Base-by-base conservation (phyloP, 345 rosid genomes). In the Carallia pectinifolia region DNA sequence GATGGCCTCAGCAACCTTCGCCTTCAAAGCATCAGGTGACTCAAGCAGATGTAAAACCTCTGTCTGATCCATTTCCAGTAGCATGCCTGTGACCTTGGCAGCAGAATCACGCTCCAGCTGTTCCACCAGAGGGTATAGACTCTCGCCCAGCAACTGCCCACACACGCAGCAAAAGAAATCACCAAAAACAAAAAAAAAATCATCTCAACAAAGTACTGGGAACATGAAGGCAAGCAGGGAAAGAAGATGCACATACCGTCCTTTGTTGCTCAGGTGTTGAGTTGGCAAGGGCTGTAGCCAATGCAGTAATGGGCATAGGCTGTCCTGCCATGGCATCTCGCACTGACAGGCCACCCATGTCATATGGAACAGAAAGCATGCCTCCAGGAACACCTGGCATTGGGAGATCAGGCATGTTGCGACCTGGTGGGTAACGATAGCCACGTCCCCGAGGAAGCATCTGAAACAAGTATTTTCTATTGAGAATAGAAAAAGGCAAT, bases 51-150 rank as follows among this genome's bases (percentile, higher is more conserved):
- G 80, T 31, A 77, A 17, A 7, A 77, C 76, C 67, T 77, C 80
- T 1, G 80, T 55, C 73, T 77, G 76, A 58, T 77, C 80, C 80
- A 77, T 77, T 70, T 77, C 80, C 39, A 77, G 69, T 27, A 76
- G 80, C 80, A 76, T 71, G 48, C 80, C 80, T 13, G 80, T 67
- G 7, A 76, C 80, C 76, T 76, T 76, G 3, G 76, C 80, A 18
- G 76, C 80, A 2, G 76, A 59, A 19, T 71, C 72, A 67, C 17
- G 73, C 68, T 76, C 76, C 65, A 76, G 65, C 69, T 67, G 80
- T 2, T 71, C 72, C 54, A 76, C 80, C 2, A 76, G 19, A 23
- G 80, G 80, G 55, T 76, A 76, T 5, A 76, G 62, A 36, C 62
- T 67, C 34, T 76, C 76, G 15, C 80, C 80, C 64, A 76, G 62